phyloP scores from a whole-genome alignment of 352 stramenopile species.

The Aphanomyces cochlioides region DNA sequence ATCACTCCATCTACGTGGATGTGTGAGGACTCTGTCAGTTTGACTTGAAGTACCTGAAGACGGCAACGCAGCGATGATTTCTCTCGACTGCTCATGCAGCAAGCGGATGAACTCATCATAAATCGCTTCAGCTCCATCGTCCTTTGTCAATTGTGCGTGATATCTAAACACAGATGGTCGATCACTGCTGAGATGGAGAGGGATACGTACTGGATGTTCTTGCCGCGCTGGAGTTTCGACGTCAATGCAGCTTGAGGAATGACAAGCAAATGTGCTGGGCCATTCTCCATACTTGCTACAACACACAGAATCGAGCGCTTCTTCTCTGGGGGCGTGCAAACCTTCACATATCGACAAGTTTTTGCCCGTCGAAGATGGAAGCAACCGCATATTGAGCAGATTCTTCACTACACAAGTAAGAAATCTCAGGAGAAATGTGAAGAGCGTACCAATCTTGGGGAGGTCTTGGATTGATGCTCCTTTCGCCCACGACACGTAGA shows the following conservation, averaged over 20 bases:
- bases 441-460: conserved; percentile 20
- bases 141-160: conserved; percentile 24
- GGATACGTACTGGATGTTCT: conserved; percentile 17
- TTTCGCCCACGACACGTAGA: conserved; percentile 29
- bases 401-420: background rate
- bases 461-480: conserved; percentile 16
- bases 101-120: conserved; percentile 21
- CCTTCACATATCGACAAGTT: conserved; percentile 21
- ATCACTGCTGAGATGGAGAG: background rate
- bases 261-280: conserved; percentile 22
- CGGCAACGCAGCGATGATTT: conserved; percentile 2
- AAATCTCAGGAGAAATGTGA: background rate
- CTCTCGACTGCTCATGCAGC: conserved; percentile 5
- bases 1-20: background rate
- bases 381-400: conserved; percentile 17
- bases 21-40: background rate
- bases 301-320: background rate
- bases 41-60: background rate
- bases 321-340: background rate
- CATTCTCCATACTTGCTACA: conserved; percentile 5
- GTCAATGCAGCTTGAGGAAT: conserved; percentile 27
- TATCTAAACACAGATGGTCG: conserved; percentile 2
- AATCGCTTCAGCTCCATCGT: conserved; percentile 18
- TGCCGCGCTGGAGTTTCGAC: conserved; percentile 25
- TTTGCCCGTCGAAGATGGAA: background rate